phyloP scores from a whole-genome alignment of 768 basidiomycete species.

The Lactarius sp. region DNA sequence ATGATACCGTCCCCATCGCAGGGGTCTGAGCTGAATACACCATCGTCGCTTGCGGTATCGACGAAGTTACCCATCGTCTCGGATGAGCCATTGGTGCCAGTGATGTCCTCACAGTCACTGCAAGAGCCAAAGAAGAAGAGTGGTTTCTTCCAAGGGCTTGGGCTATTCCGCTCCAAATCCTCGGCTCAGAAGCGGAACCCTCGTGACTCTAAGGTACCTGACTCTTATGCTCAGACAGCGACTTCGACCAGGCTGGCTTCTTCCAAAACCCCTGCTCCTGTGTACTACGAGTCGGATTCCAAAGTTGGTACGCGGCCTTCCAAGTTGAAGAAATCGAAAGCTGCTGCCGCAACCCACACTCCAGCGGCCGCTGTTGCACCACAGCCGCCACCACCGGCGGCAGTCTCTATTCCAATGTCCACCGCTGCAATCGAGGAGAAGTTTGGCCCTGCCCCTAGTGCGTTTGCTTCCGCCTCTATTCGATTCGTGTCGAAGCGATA shows the following conservation, averaged over 20 bases:
- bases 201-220: not conserved
- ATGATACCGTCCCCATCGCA: conserved; percentile 22
- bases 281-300: conserved; percentile 21
- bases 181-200: conserved; percentile 20
- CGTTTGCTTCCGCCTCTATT: conserved; percentile 60
- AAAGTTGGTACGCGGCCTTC: conserved; percentile 8
- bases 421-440: conserved; percentile 8
- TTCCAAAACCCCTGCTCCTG: conserved; percentile 1
- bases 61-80: conserved; percentile 20
- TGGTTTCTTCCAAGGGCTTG: conserved; percentile 24
- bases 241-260: conserved; percentile 11
- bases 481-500: conserved; percentile 57
- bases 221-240: conserved; percentile 5
- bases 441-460: conserved; percentile 41
- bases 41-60: conserved; percentile 25
- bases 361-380: not conserved
- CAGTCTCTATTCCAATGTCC: not conserved
- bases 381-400: not conserved
- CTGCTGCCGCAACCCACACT: not conserved
- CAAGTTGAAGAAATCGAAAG: conserved; percentile 9
- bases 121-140: conserved; percentile 26
- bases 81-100: conserved; percentile 19
- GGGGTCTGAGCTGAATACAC: conserved; percentile 25
- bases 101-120: conserved; percentile 21
- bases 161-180: conserved; percentile 25